Evolutionary conservation across 345 rosid genomes (phyloP), one percentile per base, ranked within the genome.

Genomic region (Turritis glabra): DNA sequence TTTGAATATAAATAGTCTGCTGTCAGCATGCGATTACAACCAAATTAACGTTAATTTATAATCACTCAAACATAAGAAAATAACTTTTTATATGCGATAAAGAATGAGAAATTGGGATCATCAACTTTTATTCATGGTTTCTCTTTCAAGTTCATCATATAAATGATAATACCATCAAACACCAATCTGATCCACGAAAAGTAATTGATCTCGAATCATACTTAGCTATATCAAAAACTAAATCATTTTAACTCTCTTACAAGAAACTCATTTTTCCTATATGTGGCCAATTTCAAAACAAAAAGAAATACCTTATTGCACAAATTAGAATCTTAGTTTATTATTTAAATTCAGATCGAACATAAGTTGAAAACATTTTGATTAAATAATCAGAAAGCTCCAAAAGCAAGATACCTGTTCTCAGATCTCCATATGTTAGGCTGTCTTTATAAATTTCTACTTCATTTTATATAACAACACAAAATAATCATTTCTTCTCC

Each of bases 381-480:
- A 56, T 69, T 27, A 13, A 56, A 67, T 64, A 67, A 50, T 51
- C 65, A 66, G 21, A 67, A 52, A 19, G 53, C 51, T 53, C 77
- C 75, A 62, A 71, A 54, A 50, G 71, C 71, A 54, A 73, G 68
- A 72, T 51, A 60, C 77, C 30, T 63, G 14, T 17, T 33, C 13
- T 47, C 74, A 67, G 56, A 22, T 76, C 44, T 72, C 61, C 44
- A 60, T 44, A 44, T 48, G 53, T 40, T 67, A 77, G 55, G 29
- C 69, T 70, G 74, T 50, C 27, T 57, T 30, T 13, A 11, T 69
- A 4, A n/a, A 1, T 12, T 61, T 44, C 29, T 13, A 58, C 51
- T 44, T 72, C 7, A 22, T 35, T 29, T 8, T 9, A 17, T 13
- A 12, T 22, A 4, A 13, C n/a, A 29, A 37, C 25, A 37, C 3